Evolutionary conservation across 2,329 filamentous ascomycete genomes (phyloP), one percentile per base, ranked within the genome.

Genomic region (Ustulina deusta): DNA sequence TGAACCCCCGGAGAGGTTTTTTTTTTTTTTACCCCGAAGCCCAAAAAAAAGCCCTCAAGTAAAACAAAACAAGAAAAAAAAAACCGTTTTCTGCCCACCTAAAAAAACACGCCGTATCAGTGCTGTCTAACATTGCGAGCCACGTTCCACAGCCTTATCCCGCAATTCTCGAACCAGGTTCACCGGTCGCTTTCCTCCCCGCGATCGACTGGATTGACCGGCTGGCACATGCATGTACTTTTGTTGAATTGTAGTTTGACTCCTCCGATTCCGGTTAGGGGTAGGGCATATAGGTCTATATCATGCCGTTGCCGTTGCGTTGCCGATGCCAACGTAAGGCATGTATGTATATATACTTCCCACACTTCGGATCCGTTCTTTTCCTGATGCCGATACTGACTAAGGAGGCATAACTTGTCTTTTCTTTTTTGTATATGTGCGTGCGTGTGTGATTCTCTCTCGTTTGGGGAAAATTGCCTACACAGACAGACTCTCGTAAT

Each of bases 161-260:
- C 22, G 42, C 27, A 22, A 51, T 2, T 44, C 32, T 42, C 2
- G 17, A 17, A 25, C 25, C 0, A 58, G 44, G 44, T 44, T 51
- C 34, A 54, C 22, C 29, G 49, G 27, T 20, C 9, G 6, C 20
- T 17, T 40, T 27, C 13, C 6, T 42, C 15, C 36, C 7, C 25
- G n/a, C 40, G 52, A 27, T 11, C 34, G 34, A 25, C 34, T 48
- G 22, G 27, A 20, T 17, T 25, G 17, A 20, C 2, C 13, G 27
- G 20, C 49, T 52, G 49, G 34, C 49, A 52, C 49, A 52, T 52
- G 20, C 7, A 52, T 55, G 62, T 52, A 54, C 62, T 64, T 64
- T 64, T 54, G 46, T 46, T 36, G 25, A 22, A 27, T 54, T 42
- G 25, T 36, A n/a, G 22, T 9, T 42, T 56, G 5, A 29, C 34